phyloP scores from a whole-genome alignment of 139 green algal genomes.

The Dunaliella primolecta region DNA sequence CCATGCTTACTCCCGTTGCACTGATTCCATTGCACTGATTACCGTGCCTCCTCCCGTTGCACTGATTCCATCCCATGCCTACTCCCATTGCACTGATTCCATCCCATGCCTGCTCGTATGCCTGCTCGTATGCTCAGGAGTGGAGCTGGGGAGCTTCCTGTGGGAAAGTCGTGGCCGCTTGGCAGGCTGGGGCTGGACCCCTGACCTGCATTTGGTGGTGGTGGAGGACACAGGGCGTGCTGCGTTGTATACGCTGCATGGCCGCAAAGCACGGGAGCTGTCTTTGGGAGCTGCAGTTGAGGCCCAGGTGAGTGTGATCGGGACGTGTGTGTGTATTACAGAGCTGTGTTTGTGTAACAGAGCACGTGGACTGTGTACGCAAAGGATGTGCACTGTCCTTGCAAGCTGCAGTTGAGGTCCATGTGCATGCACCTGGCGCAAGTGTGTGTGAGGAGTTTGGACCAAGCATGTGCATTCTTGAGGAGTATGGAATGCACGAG shows the following conservation, averaged over 20 bases:
- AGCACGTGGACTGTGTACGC: neutral
- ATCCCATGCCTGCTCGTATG: too few relatives aligned
- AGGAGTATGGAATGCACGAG: neutral
- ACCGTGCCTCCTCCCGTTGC: too few relatives aligned
- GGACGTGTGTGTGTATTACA: neutral
- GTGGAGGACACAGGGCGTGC: constrained; percentile 7
- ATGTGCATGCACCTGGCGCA: neutral
- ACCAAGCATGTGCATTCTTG: neutral
- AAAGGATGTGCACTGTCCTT: too few relatives aligned
- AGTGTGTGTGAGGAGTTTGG: neutral
- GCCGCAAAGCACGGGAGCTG: neutral
- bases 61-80: too few relatives aligned
- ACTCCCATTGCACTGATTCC: too few relatives aligned
- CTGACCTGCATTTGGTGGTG: constrained; percentile 61
- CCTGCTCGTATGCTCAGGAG: constrained; percentile 13
- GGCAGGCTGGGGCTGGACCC: constrained; percentile 72
- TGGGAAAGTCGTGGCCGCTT: constrained; percentile 68
- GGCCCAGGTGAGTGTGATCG: neutral
- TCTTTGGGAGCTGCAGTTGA: neutral
- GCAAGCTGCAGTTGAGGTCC: too few relatives aligned
- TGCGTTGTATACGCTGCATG: neutral
- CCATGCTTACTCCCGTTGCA: too few relatives aligned
- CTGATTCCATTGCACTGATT: too few relatives aligned
- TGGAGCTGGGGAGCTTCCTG: constrained; percentile 50
- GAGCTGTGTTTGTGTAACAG: neutral